Conservation (phyloP, 225 moss, liverwort and hornwort genomes). For the Marchantia polymorpha region DNA sequence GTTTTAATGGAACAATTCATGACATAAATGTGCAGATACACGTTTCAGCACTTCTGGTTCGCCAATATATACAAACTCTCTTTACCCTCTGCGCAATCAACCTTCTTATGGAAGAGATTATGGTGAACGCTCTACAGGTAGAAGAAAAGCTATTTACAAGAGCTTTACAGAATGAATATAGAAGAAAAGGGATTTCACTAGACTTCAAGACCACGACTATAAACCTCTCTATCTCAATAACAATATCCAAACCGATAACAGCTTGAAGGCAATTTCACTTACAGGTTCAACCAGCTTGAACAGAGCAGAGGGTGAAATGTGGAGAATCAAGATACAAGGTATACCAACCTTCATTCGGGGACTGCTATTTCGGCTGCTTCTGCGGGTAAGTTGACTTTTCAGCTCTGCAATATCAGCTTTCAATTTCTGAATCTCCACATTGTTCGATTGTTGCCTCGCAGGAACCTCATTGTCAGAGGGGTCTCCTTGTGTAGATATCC, state of each 20-base stretch:
- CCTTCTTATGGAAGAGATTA: neutral
- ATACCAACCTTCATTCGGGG: constrained; percentile 31
- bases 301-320: neutral
- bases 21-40: neutral
- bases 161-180: neutral
- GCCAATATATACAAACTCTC: neutral
- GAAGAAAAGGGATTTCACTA: neutral
- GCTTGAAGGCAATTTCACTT: neutral
- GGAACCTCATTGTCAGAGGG: neutral
- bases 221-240: neutral
- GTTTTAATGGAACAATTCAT: too few species aligned
- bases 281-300: neutral
- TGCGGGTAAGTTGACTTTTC: constrained; percentile 24
- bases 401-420: constrained; percentile 36
- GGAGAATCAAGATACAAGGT: neutral
- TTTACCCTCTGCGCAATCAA: neutral
- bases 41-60: neutral
- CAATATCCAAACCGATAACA: neutral
- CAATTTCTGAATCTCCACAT: constrained; percentile 36
- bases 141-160: neutral
- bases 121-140: too few species aligned
- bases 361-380: constrained; percentile 8
- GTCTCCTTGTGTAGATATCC: neutral
- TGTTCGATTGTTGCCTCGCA: constrained; percentile 12
- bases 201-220: neutral